phyloP scores from a whole-genome alignment of 768 basidiomycete species.

The Leccinum arenicola region DNA sequence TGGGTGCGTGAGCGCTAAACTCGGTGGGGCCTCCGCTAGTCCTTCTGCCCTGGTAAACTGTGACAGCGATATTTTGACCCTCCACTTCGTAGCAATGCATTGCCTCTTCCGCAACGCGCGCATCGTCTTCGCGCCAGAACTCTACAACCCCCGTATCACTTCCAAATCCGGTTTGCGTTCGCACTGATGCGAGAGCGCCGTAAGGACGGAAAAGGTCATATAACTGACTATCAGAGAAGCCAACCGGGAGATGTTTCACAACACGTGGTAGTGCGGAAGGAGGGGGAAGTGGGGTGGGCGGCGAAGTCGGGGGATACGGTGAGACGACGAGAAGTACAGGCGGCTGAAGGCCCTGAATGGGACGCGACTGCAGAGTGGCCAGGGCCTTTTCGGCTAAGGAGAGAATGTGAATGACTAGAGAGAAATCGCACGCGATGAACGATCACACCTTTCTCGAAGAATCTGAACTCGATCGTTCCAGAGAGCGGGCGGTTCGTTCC shows the following conservation, averaged over 20 bases:
- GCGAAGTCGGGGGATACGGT: slow-evolving; percentile 78
- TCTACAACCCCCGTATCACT: slow-evolving; percentile 77
- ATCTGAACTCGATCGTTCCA: slow-evolving; percentile 84
- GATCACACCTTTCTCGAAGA: slow-evolving; percentile 69
- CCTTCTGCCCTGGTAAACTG: slow-evolving; percentile 68
- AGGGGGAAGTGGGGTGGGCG: slow-evolving; percentile 71
- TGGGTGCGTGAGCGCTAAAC: slow-evolving; percentile 70
- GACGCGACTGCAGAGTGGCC: slow-evolving; percentile 76
- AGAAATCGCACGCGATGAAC: slow-evolving; percentile 8
- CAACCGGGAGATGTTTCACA: slow-evolving; percentile 77
- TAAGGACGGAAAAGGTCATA: slow-evolving; percentile 85
- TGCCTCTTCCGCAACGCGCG: slow-evolving; percentile 70
- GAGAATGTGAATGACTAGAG: slow-evolving; percentile 5
- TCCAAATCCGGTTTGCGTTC: slow-evolving; percentile 72
- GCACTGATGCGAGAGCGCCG: slow-evolving; percentile 79
- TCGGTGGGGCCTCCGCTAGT: slow-evolving; percentile 53
- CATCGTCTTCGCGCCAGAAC: slow-evolving; percentile 88
- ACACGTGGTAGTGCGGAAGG: slow-evolving; percentile 76
- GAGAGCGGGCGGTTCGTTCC: slow-evolving; percentile 47
- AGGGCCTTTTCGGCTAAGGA: slow-evolving; percentile 81
- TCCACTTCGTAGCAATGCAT: slow-evolving; percentile 84
- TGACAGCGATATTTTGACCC: slow-evolving; percentile 82
- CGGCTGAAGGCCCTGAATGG: slow-evolving; percentile 58
- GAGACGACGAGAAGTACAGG: slow-evolving; percentile 67
- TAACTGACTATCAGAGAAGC: slow-evolving; percentile 65